phyloP scores from a whole-genome alignment of 169 alveolate species.

The Perkinsus olseni region DNA sequence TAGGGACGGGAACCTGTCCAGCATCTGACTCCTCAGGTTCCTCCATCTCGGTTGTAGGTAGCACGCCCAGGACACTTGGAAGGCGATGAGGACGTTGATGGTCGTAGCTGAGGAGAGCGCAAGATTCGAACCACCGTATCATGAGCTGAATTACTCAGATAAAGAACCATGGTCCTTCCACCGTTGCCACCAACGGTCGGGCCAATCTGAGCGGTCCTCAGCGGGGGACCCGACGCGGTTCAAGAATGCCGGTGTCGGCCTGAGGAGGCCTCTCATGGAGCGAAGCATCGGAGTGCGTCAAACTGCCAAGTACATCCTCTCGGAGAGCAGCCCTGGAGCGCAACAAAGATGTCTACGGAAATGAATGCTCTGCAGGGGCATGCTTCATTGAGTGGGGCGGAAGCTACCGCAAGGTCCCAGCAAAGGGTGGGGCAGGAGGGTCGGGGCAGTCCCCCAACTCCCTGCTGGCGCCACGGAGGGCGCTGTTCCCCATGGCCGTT shows the following conservation, averaged over 20 bases:
- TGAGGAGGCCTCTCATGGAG: not conserved
- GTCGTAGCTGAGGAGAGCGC: not conserved
- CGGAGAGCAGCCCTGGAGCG: not conserved
- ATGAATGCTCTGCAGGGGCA: too few species aligned
- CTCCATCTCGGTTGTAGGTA: not conserved
- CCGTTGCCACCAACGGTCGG: not conserved
- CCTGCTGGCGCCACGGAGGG: too few species aligned
- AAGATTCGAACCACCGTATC: not conserved
- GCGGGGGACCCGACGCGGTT: not conserved
- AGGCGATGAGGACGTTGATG: not conserved
- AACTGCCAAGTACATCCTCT: not conserved
- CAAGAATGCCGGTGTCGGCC: not conserved
- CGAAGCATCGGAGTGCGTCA: not conserved
- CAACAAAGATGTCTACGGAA: too few species aligned
- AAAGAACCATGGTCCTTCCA: not conserved
- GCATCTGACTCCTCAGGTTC: not conserved
- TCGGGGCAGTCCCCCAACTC: too few species aligned
- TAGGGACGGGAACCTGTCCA: not conserved
- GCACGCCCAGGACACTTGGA: not conserved
- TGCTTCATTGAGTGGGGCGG: too few species aligned
- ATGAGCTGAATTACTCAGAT: not conserved
- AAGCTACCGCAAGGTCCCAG: too few species aligned
- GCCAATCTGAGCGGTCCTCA: not conserved
- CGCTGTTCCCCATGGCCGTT: too few species aligned
- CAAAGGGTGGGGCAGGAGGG: too few species aligned